Evolutionary conservation across 2,329 filamentous ascomycete genomes (phyloP).

Genomic region (Pleochaeta shiraiana): DNA sequence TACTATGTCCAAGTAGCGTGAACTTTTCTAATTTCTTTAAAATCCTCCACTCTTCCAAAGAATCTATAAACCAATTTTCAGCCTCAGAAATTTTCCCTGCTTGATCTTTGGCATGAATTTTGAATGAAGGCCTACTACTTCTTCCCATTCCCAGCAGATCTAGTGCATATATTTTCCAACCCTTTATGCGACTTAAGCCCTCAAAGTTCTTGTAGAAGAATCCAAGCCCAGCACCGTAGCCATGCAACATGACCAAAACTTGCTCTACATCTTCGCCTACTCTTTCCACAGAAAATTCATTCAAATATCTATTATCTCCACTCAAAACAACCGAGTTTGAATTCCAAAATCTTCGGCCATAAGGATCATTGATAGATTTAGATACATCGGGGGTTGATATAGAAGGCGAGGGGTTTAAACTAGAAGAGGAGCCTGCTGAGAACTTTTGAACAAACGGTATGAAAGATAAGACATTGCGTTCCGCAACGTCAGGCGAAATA

Average conservation of each 20-base stretch:
- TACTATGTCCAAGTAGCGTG: constrained; percentile 76
- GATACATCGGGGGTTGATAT: constrained; percentile 19
- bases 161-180: constrained; percentile 84
- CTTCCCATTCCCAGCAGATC: constrained; percentile 93
- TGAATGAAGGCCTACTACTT: constrained; percentile 65
- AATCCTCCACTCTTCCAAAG: constrained; percentile 86
- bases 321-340: constrained; percentile 66
- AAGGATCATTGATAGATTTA: constrained; percentile 41
- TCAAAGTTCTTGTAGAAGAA: constrained; percentile 99
- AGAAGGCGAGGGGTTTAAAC: background rate
- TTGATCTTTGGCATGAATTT: constrained; percentile 59
- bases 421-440: background rate
- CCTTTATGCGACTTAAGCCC: constrained; percentile 50
- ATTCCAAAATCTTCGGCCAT: constrained; percentile 69
- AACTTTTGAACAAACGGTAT: constrained; percentile 56
- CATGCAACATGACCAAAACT: constrained; percentile 86
- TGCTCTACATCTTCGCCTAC: constrained; percentile 60
- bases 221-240: constrained; percentile 85
- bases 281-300: constrained; percentile 82
- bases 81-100: constrained; percentile 69
- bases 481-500: constrained; percentile 60
- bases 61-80: constrained; percentile 90
- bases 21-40: constrained; percentile 80
- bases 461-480: constrained; percentile 70
- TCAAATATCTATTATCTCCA: constrained; percentile 70